Base-by-base conservation (phyloP, 2,329 filamentous ascomycete genomes). In the Cladosporium sp. region DNA sequence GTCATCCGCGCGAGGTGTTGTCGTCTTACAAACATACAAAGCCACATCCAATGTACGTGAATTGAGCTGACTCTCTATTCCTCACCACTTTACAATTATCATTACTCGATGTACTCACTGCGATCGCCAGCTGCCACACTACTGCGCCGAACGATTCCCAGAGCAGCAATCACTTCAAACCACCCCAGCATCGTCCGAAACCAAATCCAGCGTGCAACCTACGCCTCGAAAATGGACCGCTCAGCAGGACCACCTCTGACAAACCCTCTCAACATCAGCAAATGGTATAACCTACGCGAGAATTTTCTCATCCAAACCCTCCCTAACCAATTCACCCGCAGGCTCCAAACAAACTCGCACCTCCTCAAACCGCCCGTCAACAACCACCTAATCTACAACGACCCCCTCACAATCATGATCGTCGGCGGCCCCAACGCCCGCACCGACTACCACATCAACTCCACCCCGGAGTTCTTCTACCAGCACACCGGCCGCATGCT, bases 401-500 rank as follows among this genome's bases (percentile, higher is more conserved):
- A 91, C 64, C 86, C 87, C 74, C 86, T 94, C 67, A 93, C 90
- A 50, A 90, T 95, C 76, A 95, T 95, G 91, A 93, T 97, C 73
- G 93, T 99, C 68, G 95, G 95, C 76, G 95, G 95, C 14, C 95
- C 95, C 74, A 98, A 98, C 79, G 92, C 92, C 67, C 89, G 95
- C 69, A 97, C 93, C 65, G 95, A 98, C 84, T 99, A 97, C 84
- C 95, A 98, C 85, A 94, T 98, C 86, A 98, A 98, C 84, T 83
- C 88, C 73, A 98, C 94, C 0, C 89, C 95, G 14, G 95, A 98
- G 79, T 98, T 93, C 89, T 99, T 98, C 87, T 98, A 95, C 85
- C 94, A 98, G 80, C 88, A 97, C 85, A 89, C 89, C 73, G 95
- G 95, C 70, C 89, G 90, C 70, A 97, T 98, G 94, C 84, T 95